These are phyloP conservation scores for Naganishia cerealis DNA, from an alignment of 1,284 basidiomycete genomes.

Conservation along the genomic window DNA sequence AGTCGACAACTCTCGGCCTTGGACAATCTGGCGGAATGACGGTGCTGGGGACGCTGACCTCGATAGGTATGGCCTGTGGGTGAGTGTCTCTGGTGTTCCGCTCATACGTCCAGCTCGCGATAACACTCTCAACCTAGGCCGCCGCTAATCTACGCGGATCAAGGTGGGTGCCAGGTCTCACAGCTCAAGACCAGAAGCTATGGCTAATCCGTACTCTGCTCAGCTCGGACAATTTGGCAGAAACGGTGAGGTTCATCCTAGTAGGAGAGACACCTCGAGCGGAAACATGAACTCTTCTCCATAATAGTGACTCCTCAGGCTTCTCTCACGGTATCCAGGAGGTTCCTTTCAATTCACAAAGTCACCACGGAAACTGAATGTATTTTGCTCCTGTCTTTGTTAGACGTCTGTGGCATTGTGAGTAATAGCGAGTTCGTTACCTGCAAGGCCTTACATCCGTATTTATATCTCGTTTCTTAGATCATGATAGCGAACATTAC, in stretches of 20 bases:
- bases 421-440: neutral
- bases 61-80: conserved; percentile 54
- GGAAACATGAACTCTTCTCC: neutral
- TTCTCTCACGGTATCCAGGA: conserved; percentile 50
- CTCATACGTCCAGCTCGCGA: neutral
- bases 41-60: conserved; percentile 45
- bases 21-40: conserved; percentile 15
- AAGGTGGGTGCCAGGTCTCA: conserved; percentile 41
- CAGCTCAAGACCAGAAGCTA: conserved; percentile 37
- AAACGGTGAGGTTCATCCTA: conserved; percentile 47
- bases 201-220: conserved; percentile 32
- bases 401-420: conserved; percentile 30
- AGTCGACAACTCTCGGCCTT: neutral
- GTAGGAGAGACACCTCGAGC: neutral
- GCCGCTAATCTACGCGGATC: conserved; percentile 56
- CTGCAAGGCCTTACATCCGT: conserved; percentile 29
- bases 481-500: conserved; percentile 55
- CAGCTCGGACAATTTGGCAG: conserved; percentile 56
- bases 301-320: conserved; percentile 50
- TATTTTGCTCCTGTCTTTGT: neutral
- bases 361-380: neutral
- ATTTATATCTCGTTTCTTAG: conserved; percentile 43
- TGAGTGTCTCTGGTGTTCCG: conserved; percentile 32
- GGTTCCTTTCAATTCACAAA: neutral
- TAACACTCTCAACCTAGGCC: conserved; percentile 42